Conservation (phyloP, 2,329 filamentous ascomycete species). For the Ophiocordyceps polyrhachis-furcata region DNA sequence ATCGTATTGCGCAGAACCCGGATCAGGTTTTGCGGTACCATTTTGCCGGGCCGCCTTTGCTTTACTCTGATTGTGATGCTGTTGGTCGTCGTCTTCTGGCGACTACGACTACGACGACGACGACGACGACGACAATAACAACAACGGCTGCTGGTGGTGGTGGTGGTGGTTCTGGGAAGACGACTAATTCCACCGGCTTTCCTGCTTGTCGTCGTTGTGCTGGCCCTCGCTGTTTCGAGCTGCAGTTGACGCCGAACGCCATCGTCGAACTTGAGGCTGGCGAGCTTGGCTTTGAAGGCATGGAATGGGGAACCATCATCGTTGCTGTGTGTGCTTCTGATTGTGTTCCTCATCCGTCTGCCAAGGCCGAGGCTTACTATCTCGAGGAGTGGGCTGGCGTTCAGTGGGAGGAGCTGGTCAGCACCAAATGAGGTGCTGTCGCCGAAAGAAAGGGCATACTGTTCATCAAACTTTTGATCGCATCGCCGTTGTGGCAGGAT, state of each 20-base stretch:
- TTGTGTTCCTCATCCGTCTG: slow-evolving; percentile 43
- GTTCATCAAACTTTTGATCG: no score
- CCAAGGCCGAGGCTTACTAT: slow-evolving; percentile 51
- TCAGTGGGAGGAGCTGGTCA: slow-evolving; percentile 74
- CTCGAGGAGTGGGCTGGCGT: slow-evolving; percentile 95
- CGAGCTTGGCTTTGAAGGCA: slow-evolving; percentile 55
- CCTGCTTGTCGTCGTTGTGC: slow-evolving; percentile 66
- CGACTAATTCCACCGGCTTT: slow-evolving; percentile 25
- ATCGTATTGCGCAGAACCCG: slow-evolving; percentile 60
- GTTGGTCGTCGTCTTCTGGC: slow-evolving; percentile 44
- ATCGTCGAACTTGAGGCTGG: slow-evolving; percentile 78
- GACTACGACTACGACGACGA: no score
- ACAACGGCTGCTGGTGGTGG: no score
- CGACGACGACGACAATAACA: no score
- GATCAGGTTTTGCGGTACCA: slow-evolving; percentile 72
- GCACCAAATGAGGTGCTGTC: slow-evolving; percentile 10
- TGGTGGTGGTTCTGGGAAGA: not conserved
- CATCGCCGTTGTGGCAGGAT: no score
- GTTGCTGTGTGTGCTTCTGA: slow-evolving; percentile 69
- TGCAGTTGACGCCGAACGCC: slow-evolving; percentile 79
- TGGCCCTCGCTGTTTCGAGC: slow-evolving; percentile 61
- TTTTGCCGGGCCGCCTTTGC: slow-evolving; percentile 50
- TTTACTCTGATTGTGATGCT: slow-evolving; percentile 63
- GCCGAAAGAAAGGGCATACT: no score
- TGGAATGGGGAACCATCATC: slow-evolving; percentile 96